Conservation (phyloP, 2,329 filamentous ascomycete species). For the Pestalotiopsis sp. region DNA sequence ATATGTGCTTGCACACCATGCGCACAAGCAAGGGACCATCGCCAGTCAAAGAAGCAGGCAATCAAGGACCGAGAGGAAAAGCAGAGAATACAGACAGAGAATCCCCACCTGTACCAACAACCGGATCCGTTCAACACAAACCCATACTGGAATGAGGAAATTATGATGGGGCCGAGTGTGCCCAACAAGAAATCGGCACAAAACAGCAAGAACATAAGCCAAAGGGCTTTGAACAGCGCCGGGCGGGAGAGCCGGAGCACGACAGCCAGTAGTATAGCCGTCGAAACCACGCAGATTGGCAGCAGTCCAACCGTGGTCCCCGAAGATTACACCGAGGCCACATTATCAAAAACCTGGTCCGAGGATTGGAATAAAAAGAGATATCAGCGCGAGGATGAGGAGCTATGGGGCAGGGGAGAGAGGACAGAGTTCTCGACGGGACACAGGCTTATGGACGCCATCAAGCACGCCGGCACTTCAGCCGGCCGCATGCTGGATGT, state of each 20-base stretch:
- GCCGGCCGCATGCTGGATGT: conserved; percentile 58
- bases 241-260: conserved; percentile 54
- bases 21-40: conserved; percentile 68
- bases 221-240: conserved; percentile 62
- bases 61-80: conserved; percentile 69
- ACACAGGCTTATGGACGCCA: conserved; percentile 60
- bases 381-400: conserved; percentile 87
- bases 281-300: conserved; percentile 36
- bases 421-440: conserved; percentile 55
- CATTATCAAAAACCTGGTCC: conserved; percentile 36
- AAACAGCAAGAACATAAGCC: conserved; percentile 59
- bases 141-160: conserved; percentile 86
- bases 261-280: conserved; percentile 34
- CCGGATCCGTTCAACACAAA: conserved; percentile 86
- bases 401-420: conserved; percentile 73
- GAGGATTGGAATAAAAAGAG: conserved; percentile 77
- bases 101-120: conserved; percentile 77
- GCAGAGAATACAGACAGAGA: conserved; percentile 65
- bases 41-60: conserved; percentile 72
- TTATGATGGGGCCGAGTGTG: conserved; percentile 76
- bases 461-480: conserved; percentile 60
- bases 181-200: conserved; percentile 60
- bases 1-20: conserved; percentile 80
- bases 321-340: conserved; percentile 44
- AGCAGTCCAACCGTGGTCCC: conserved; percentile 49